A percentile compares a stretch with the other conserved stretches of the same genome.
Conservation (phyloP, 2,329 filamentous ascomycete genomes). For the Mollisia scopiformis region DNA sequence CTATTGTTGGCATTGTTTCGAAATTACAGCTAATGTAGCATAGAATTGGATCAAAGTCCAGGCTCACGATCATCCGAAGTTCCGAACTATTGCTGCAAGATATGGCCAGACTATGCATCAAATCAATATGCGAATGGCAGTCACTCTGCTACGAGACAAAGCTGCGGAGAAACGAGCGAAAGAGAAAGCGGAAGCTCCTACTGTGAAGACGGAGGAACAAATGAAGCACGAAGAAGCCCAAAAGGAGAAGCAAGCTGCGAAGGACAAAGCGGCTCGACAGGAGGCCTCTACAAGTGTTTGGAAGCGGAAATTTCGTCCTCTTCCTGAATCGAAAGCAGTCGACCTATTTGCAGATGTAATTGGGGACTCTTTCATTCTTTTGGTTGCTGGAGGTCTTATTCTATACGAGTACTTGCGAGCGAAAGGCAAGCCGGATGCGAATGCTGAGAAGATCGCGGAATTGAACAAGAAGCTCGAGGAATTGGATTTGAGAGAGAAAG, state of each 20-base stretch:
- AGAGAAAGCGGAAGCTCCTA: constrained; percentile 65
- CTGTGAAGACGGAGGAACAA: constrained; percentile 67
- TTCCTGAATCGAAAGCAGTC: constrained; percentile 68
- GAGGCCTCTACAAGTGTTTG: constrained; percentile 54
- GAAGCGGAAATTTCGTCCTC: constrained; percentile 62
- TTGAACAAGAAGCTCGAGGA: constrained; percentile 59
- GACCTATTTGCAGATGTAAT: constrained; percentile 69
- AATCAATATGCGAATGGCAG: constrained; percentile 66
- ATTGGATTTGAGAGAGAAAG: constrained; percentile 49
- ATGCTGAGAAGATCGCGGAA: constrained; percentile 54
- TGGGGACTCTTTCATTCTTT: constrained; percentile 65
- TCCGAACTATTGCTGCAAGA: constrained; percentile 61
- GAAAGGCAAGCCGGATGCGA: constrained; percentile 62
- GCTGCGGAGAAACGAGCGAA: constrained; percentile 61
- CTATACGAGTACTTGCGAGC: constrained; percentile 65
- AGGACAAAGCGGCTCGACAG: constrained; percentile 38
- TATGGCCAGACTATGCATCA: constrained; percentile 69
- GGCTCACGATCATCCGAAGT: constrained; percentile 65
- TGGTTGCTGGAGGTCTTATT: constrained; percentile 59
- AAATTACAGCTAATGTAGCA: constrained; percentile 11
- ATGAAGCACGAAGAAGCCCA: constrained; percentile 54
- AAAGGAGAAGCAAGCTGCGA: constrained; percentile 40
- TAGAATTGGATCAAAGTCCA: constrained; percentile 69
- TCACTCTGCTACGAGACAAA: constrained; percentile 59
- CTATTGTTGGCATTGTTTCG: neutral